A percentile compares a stretch with the other conserved stretches of the same genome.
Conservation (phyloP, 1,284 basidiomycete species). For the Hemileia vastatrix region DNA sequence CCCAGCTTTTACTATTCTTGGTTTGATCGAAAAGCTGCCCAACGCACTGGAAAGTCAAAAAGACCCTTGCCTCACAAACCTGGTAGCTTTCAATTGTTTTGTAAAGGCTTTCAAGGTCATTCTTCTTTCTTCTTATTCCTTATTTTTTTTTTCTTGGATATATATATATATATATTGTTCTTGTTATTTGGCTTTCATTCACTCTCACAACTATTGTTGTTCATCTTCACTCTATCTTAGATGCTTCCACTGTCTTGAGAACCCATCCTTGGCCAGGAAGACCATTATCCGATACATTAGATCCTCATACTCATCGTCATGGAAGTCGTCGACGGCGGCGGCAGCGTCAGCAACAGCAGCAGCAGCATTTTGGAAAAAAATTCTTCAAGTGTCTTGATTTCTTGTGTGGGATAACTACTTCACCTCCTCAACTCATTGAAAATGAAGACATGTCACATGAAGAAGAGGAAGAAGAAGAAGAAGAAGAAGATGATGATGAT, state of each 20-base stretch:
- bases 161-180: background rate
- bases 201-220: background rate
- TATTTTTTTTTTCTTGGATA: background rate
- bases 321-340: conserved; percentile 34
- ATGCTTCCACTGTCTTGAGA: conserved; percentile 74
- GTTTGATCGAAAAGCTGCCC: conserved; percentile 54
- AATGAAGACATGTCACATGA: conserved; percentile 49
- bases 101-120: conserved; percentile 67
- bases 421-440: conserved; percentile 58
- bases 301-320: conserved; percentile 62
- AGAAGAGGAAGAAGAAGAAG: conserved; percentile 58
- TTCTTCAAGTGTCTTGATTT: too few species aligned
- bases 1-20: conserved; percentile 83
- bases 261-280: conserved; percentile 80
- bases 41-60: conserved; percentile 61
- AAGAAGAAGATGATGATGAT: conserved; percentile 32
- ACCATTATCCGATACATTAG: conserved; percentile 68
- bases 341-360: background rate
- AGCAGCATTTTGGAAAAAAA: background rate
- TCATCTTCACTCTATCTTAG: conserved; percentile 45
- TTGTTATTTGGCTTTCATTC: background rate
- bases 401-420: conserved; percentile 48
- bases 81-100: conserved; percentile 78
- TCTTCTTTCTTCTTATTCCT: background rate
- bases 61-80: conserved; percentile 65